Evolutionary conservation across 192 early-diverging fungal genomes (phyloP), one percentile per base, ranked within the genome.

Genomic region (Entophlyctis luteolus): DNA sequence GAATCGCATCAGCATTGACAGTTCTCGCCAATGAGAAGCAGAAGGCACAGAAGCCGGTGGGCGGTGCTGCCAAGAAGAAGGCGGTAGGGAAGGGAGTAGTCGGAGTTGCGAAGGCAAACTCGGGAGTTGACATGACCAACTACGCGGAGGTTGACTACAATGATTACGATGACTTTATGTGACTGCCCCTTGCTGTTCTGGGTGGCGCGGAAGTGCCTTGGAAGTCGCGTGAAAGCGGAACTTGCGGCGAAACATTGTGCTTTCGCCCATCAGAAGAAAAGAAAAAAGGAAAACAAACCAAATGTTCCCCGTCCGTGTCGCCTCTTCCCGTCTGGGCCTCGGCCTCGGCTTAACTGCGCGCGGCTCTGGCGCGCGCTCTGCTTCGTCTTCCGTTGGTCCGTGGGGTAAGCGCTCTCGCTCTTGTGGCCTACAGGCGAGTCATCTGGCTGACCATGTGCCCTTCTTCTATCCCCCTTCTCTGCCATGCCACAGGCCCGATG

Each of bases 11-110:
- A 4, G 63, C 73, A 8, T 46, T 84, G 3, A 79, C 71, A 2
- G 79, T 79, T n/a, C 74, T 83, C 35, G 67, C 75, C 52, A 80
- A 77, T 59, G 81, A 83, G 54, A 83, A 83, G 73, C 81, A 78
- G 58, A 80, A 81, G 50, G 76, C 73, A 14, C 31, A 50, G 31
- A 83, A 83, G 66, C 74, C 75, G 22, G 31, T 62, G 10, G 65
- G 47, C 20, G 55, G 33, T 14, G 69, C 58, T 37, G 76, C 75
- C 59, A 74, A 74, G 33, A 58, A 48, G 49, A 48, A 27, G 36
- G 58, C 55, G 2, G 68, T 66, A 20, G 62, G 52, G 75, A 77
- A 75, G 67, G 66, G 22, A 48, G 28, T 37, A 14, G 37, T 59
- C 18, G 79, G 72, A 35, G 69, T 75, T 16, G 59, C 75, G 14